phyloP scores from a whole-genome alignment of 257 asterid species.

The Thymus mandschuricus region DNA sequence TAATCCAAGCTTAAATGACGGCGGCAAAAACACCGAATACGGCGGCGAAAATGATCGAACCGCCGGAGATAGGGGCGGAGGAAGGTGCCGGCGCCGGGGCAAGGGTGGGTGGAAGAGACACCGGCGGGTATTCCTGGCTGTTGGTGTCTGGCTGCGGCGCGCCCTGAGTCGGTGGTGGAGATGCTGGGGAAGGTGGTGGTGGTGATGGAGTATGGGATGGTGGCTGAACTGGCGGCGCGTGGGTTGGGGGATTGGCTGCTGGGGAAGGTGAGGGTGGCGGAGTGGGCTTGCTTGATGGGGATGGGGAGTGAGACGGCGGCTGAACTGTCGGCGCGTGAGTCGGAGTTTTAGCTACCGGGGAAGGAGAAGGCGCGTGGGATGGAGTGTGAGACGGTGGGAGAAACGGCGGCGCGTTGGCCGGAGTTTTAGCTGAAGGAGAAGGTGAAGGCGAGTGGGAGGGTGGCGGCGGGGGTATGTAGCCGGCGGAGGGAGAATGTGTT shows the following conservation, averaged over 20 bases:
- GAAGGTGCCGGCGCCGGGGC: slow-evolving; percentile 42
- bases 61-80: slow-evolving; percentile 23
- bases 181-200: background rate
- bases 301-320: slow-evolving; percentile 4
- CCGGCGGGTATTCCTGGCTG: background rate
- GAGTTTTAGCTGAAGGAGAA: background rate
- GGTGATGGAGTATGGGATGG: background rate
- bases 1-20: slow-evolving; percentile 22
- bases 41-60: slow-evolving; percentile 16
- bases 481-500: background rate
- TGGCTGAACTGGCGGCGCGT: slow-evolving; percentile 12
- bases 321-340: slow-evolving; percentile 2
- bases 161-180: slow-evolving; percentile 24
- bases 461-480: background rate
- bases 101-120: slow-evolving; percentile 9
- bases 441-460: background rate
- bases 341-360: background rate
- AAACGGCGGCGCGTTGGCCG: background rate
- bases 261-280: background rate
- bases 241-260: background rate
- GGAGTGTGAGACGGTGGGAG: background rate
- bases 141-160: slow-evolving; percentile 1
- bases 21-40: slow-evolving; percentile 24
- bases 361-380: slow-evolving; percentile 5
- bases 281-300: background rate